phyloP scores from a whole-genome alignment of 495 filamentous ascomycete genomes.

The Wilcoxina mikolae region DNA sequence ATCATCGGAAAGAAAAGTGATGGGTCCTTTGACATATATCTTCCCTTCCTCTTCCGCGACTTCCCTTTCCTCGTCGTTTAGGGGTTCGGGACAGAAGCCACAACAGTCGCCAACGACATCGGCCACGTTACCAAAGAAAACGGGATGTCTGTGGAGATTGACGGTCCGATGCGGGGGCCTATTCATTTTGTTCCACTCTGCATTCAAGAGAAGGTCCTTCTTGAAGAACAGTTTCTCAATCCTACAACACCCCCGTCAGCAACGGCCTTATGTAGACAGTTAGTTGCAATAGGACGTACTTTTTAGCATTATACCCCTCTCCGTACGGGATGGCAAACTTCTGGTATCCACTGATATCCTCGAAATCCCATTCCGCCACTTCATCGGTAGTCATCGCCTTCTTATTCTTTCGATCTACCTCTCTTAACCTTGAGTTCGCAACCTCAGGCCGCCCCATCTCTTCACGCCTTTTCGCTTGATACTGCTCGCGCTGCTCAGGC shows the following conservation, averaged over 20 bases:
- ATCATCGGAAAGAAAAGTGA: slow-evolving; percentile 61
- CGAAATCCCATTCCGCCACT: slow-evolving; percentile 64
- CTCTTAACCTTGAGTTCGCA: slow-evolving; percentile 15
- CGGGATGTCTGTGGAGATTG: slow-evolving; percentile 61
- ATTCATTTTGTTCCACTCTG: slow-evolving; percentile 53
- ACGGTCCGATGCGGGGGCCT: slow-evolving; percentile 52
- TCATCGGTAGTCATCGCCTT: slow-evolving; percentile 61
- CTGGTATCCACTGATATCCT: slow-evolving; percentile 62
- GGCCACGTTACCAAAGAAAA: slow-evolving; percentile 44
- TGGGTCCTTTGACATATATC: slow-evolving; percentile 52
- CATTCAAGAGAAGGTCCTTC: slow-evolving; percentile 67
- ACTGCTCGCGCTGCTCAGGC: slow-evolving; percentile 46
- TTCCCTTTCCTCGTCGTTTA: slow-evolving; percentile 53
- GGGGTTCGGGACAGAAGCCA: slow-evolving; percentile 53
- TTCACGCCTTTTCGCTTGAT: slow-evolving; percentile 46
- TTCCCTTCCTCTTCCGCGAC: slow-evolving; percentile 54
- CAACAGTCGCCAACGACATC: slow-evolving; percentile 68
- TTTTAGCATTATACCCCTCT: slow-evolving; percentile 48
- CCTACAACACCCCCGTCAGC: no score
- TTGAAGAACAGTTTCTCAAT: slow-evolving; percentile 68
- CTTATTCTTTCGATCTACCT: slow-evolving; percentile 41
- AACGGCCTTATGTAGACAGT: no score
- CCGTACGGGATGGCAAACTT: slow-evolving; percentile 70
- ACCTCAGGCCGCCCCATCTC: slow-evolving; percentile 43
- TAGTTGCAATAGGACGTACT: no score